phyloP scores from a whole-genome alignment of 2,329 filamentous ascomycete genomes.

The Aspergillus quadrilineatus region DNA sequence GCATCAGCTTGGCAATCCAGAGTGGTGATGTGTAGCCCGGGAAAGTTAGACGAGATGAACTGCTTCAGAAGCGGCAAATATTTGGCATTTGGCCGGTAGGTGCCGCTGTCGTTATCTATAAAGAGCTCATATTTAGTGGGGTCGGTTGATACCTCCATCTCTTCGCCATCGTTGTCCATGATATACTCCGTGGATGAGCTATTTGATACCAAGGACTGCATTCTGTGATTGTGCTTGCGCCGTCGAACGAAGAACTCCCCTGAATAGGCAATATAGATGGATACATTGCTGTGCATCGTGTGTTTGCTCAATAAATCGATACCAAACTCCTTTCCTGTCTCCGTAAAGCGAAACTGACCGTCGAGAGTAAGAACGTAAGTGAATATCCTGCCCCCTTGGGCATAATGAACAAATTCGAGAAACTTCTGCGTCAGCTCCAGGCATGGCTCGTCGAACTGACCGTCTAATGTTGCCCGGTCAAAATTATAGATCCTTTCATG shows the following conservation, averaged over 20 bases:
- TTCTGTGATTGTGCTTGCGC: constrained; percentile 51
- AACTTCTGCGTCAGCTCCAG: constrained; percentile 74
- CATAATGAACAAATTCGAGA: constrained; percentile 80
- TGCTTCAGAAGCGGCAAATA: constrained; percentile 68
- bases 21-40: constrained; percentile 70
- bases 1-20: constrained; percentile 73
- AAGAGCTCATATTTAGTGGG: constrained; percentile 73
- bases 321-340: constrained; percentile 92
- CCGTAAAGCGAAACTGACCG: constrained; percentile 83
- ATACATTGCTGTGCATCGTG: constrained; percentile 94
- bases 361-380: constrained; percentile 92
- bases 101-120: constrained; percentile 94
- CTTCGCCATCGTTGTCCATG: constrained; percentile 34
- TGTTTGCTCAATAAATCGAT: constrained; percentile 93
- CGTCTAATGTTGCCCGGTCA: constrained; percentile 71
- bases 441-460: constrained; percentile 65
- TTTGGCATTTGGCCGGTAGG: constrained; percentile 81
- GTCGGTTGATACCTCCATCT: constrained; percentile 51
- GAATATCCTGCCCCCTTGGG: constrained; percentile 80
- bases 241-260: constrained; percentile 90
- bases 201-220: constrained; percentile 28
- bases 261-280: constrained; percentile 84
- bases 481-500: constrained; percentile 88
- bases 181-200: constrained; percentile 36
- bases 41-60: constrained; percentile 72